Base-by-base conservation (phyloP, 192 early-diverging fungal genomes). In the Irineochytrium annulatum region DNA sequence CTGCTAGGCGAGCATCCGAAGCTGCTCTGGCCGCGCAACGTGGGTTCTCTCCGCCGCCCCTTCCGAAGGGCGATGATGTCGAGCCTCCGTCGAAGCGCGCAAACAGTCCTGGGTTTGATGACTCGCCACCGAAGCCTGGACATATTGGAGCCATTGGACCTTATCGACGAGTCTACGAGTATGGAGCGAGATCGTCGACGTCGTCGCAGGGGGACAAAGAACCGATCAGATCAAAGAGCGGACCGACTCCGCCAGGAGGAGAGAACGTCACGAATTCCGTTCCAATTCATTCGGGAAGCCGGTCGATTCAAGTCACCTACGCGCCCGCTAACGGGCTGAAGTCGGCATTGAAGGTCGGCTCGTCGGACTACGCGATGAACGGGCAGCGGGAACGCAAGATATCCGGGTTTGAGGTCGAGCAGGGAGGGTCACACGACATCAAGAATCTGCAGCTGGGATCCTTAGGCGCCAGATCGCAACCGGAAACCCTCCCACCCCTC, bases 141-240 rank as follows among this genome's bases (percentile, higher is more conserved):
- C 17, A 26, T 14, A 3, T 74, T 5, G 59, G 46, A 19, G 35
- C 59, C 19, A 71, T 77, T 35, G 75, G 75, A 1, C 75, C 70
- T 6, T 77, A 77, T 59, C 62, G 75, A 11, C 52, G 67, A 8
- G 66, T 77, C 3, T 77, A 72, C 51, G 73, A 77, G 32, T 74
- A 55, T 48, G 61, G 59, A n/a, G 17, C 53, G 6, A 17, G 17
- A 14, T 16, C 8, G 35, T 28, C 5, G 33, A 33, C 6, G 43
- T 41, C 29, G 22, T 2, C 1, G 8, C 8, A 13, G 8, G 16
- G 51, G 19, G 31, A 34, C 51, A 8, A 24, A 52, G 16, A 8
- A 43, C 55, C 11, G 13, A 55, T 8, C n/a, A 13, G 55, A 57
- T 44, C 39, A 14, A n/a, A 14, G n/a, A n/a, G n/a, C n/a, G n/a